These are phyloP conservation scores for Hymenoscyphus fructigenus DNA, from an alignment of 2,329 filamentous ascomycete species.

Conservation along the genomic window DNA sequence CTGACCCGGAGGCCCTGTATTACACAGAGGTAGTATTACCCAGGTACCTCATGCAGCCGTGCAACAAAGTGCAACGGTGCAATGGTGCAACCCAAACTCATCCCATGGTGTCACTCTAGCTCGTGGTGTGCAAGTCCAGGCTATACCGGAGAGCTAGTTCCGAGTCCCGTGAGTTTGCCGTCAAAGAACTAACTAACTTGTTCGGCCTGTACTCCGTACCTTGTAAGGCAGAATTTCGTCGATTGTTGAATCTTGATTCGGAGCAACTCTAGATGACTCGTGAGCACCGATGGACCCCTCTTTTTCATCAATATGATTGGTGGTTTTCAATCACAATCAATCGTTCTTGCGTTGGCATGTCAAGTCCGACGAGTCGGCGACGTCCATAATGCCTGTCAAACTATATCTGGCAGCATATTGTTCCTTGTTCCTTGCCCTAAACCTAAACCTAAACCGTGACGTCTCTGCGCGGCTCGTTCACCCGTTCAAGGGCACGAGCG, in stretches of 20 bases:
- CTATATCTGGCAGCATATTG: not conserved
- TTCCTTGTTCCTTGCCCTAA: not conserved
- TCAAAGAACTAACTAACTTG: not conserved
- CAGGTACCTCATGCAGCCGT: not conserved
- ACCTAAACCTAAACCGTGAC: not conserved
- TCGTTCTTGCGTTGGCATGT: not conserved
- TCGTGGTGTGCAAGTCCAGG: conserved; percentile 3
- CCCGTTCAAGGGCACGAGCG: not conserved
- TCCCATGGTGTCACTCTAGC: not conserved
- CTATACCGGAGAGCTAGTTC: not conserved
- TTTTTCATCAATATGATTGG: not conserved
- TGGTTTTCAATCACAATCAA: not conserved
- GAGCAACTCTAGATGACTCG: not conserved
- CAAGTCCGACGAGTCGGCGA: not conserved
- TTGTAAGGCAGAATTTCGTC: not conserved
- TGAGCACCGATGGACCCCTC: not conserved
- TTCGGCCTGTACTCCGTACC: not conserved
- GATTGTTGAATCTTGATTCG: not conserved
- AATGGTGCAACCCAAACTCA: not conserved
- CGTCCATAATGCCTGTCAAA: not conserved
- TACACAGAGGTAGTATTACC: not conserved
- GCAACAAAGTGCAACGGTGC: not conserved
- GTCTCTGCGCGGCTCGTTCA: not conserved
- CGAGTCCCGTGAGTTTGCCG: not conserved
- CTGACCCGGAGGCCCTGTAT: not conserved